phyloP scores from a whole-genome alignment of 495 filamentous ascomycete genomes.

The Clohesyomyces aquaticus region DNA sequence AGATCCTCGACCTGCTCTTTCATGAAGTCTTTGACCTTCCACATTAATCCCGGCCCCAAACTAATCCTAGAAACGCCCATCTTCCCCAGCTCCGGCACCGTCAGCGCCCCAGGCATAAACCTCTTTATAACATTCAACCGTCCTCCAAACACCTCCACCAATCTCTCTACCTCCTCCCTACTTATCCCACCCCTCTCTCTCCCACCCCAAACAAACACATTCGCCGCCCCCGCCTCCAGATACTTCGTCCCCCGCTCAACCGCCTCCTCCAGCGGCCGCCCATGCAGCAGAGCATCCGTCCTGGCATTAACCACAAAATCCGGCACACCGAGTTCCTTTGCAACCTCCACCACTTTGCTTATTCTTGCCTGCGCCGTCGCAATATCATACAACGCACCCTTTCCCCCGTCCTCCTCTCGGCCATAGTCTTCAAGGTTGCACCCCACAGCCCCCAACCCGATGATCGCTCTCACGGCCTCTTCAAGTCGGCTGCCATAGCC shows the following conservation, averaged over 20 bases:
- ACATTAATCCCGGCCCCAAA: conserved; percentile 35
- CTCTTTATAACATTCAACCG: conserved; percentile 38
- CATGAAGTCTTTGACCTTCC: too few species aligned
- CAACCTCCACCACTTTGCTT: conserved; percentile 17
- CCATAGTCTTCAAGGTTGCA: conserved; percentile 38
- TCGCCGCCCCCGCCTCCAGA: conserved; percentile 34
- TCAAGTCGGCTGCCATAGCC: conserved; percentile 35
- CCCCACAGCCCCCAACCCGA: conserved; percentile 26
- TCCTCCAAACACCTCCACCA: conserved; percentile 29
- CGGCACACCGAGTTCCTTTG: conserved; percentile 26
- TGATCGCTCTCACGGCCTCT: conserved; percentile 19
- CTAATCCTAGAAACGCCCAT: conserved; percentile 42
- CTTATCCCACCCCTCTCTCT: conserved; percentile 19
- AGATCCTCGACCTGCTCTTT: too few species aligned
- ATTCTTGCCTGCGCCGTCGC: conserved; percentile 22
- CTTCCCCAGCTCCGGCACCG: conserved; percentile 29
- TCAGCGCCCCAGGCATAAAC: conserved; percentile 25
- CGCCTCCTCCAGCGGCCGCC: conserved; percentile 21
- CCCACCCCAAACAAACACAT: conserved; percentile 40
- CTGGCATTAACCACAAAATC: conserved; percentile 39
- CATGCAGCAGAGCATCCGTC: conserved; percentile 33
- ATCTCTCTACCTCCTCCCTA: conserved; percentile 31
- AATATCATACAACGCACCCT: conserved; percentile 13
- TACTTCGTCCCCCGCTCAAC: conserved; percentile 37
- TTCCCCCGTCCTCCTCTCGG: conserved; percentile 20